phyloP scores from a whole-genome alignment of 495 filamentous ascomycete genomes.

The Entonaema liquescens region DNA sequence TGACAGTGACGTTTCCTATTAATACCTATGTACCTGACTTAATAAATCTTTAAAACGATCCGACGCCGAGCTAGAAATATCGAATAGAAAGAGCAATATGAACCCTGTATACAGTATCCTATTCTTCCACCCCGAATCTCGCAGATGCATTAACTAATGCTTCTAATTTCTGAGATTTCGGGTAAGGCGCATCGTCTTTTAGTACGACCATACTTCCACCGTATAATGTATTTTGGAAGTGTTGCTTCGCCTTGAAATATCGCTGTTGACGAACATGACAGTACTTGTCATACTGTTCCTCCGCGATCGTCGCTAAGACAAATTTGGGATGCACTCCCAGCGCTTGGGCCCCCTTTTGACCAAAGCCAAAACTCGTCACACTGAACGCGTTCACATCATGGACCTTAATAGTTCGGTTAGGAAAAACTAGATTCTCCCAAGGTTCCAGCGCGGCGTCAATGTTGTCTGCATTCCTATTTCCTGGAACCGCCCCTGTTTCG shows the following conservation, averaged over 20 bases:
- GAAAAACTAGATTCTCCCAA: slow-evolving; percentile 96
- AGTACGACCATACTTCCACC: slow-evolving; percentile 35
- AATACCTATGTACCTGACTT: background rate
- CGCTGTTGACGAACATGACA: slow-evolving; percentile 26
- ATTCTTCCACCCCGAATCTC: slow-evolving; percentile 19
- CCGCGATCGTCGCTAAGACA: slow-evolving; percentile 81
- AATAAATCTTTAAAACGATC: background rate
- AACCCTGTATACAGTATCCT: background rate
- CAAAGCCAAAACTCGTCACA: slow-evolving; percentile 92
- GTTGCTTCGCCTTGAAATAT: slow-evolving; percentile 35
- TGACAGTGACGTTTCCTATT: background rate
- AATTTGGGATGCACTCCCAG: slow-evolving; percentile 90
- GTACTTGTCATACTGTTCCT: slow-evolving; percentile 74
- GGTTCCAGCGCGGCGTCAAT: slow-evolving; percentile 91
- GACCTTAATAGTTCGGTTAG: slow-evolving; percentile 88
- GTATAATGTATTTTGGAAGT: slow-evolving; percentile 37
- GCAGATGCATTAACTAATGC: slow-evolving; percentile 32
- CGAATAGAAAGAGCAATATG: background rate
- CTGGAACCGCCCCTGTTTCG: slow-evolving; percentile 89
- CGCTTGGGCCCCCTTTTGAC: slow-evolving; percentile 89
- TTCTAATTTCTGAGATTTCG: slow-evolving; percentile 22
- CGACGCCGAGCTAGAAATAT: slow-evolving; percentile 11
- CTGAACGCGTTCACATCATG: slow-evolving; percentile 92
- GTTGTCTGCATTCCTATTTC: slow-evolving; percentile 97
- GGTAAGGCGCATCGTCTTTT: slow-evolving; percentile 36